Conservation (phyloP, 202 grass and related monocot genomes). For the Elaeis oleifera region DNA sequence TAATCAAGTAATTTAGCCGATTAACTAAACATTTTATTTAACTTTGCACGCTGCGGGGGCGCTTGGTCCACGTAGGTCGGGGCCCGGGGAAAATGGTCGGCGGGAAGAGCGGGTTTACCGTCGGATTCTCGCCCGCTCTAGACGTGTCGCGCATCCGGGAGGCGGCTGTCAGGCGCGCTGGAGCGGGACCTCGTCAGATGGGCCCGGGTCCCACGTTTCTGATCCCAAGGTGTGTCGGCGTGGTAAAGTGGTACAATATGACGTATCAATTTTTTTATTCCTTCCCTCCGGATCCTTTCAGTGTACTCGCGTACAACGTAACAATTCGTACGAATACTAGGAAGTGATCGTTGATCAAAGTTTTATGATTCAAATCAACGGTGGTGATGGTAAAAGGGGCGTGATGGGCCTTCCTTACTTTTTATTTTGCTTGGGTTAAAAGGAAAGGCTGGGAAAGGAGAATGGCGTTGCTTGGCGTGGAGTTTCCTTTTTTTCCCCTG, state of each 20-base stretch:
- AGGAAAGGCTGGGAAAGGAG: constrained; percentile 30
- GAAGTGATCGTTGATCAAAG: not conserved
- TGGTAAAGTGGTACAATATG: constrained; percentile 23
- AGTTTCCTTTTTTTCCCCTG: not conserved
- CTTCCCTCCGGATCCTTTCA: too few species aligned
- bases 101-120: constrained; percentile 16
- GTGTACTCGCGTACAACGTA: not conserved
- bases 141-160: constrained; percentile 19
- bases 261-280: not conserved
- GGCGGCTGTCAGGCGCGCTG: not conserved
- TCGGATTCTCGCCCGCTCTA: constrained; percentile 6
- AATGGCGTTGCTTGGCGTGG: constrained; percentile 21
- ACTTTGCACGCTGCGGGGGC: not conserved
- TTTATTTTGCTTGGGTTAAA: constrained; percentile 49
- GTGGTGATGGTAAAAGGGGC: constrained; percentile 8
- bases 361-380: not conserved
- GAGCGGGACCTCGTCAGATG: constrained; percentile 14
- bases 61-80: constrained; percentile 38
- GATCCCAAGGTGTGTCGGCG: constrained; percentile 73
- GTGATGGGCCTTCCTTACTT: constrained; percentile 3
- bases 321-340: not conserved
- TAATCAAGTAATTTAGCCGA: not conserved
- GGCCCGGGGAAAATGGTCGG: constrained; percentile 12
- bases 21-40: not conserved
- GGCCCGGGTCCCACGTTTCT: constrained; percentile 22